Evolutionary conservation across 306 rosid species (phyloP).

Genomic region (Astragalus membranaceus): DNA sequence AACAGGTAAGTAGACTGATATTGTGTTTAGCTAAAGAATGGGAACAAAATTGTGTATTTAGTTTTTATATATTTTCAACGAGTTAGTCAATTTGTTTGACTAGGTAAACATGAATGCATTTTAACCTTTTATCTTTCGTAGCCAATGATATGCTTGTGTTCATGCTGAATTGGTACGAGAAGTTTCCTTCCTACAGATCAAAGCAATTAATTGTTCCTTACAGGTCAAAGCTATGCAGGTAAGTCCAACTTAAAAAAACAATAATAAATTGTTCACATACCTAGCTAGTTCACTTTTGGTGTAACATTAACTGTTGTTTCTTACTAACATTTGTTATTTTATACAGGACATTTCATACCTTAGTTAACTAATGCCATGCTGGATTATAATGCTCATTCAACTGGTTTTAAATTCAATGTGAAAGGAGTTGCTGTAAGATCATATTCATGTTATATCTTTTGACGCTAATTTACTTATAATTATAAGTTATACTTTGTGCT

Average conservation of each 20-base stretch:
- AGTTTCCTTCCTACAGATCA: constrained; percentile 66
- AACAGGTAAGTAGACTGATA: constrained; percentile 38
- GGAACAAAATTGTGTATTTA: too few relatives aligned
- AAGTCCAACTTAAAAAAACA: constrained; percentile 1
- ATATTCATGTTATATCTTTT: too few relatives aligned
- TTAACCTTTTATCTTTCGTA: constrained; percentile 28
- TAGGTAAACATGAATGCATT: background rate
- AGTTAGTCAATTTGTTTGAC: background rate
- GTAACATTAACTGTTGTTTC: background rate
- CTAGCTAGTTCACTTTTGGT: too few relatives aligned
- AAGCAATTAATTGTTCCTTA: constrained; percentile 62
- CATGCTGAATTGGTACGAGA: constrained; percentile 68
- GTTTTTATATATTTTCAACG: background rate
- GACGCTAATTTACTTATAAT: too few relatives aligned
- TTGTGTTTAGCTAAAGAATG: too few relatives aligned
- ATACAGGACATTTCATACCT: constrained; percentile 83
- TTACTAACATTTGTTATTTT: background rate
- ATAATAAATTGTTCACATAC: too few relatives aligned
- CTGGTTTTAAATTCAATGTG: constrained; percentile 72
- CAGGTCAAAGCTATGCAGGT: constrained; percentile 97
- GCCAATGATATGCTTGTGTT: constrained; percentile 69
- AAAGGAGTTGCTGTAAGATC: constrained; percentile 79
- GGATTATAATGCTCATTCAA: constrained; percentile 63
- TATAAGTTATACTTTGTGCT: background rate
- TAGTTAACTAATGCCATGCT: constrained; percentile 60